These are phyloP conservation scores for Podospora tetraspora DNA, from an alignment of 495 filamentous ascomycete species.

Conservation along the genomic window DNA sequence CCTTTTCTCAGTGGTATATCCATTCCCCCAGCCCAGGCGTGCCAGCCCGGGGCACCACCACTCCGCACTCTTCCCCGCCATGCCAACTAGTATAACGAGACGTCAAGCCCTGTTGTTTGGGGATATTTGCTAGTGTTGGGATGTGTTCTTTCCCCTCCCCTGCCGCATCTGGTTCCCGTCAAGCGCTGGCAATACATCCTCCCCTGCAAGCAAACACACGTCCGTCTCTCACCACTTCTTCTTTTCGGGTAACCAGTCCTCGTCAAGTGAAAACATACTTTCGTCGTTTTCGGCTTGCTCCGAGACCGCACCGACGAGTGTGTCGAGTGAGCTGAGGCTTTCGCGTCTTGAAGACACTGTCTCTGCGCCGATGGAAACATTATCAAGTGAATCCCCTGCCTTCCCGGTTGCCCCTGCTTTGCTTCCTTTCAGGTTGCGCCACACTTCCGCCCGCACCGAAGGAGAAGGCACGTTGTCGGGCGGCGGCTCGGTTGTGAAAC, in stretches of 20 bases:
- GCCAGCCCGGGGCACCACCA: background rate
- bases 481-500: background rate
- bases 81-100: background rate
- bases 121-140: background rate
- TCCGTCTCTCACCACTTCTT: background rate
- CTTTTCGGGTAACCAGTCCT: background rate
- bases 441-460: background rate
- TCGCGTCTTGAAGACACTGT: no score
- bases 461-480: background rate
- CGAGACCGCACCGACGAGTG: background rate
- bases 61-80: no score
- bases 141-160: background rate
- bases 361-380: no score
- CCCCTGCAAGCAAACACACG: background rate
- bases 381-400: background rate
- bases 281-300: background rate
- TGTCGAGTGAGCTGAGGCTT: background rate
- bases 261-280: background rate
- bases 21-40: background rate
- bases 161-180: background rate
- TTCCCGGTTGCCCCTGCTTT: no score
- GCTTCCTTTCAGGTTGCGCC: background rate
- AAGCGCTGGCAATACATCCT: background rate
- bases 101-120: background rate
- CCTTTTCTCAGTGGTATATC: background rate